phyloP scores from a whole-genome alignment of 1,139 yeast genomes.

The Fermentozyma sake region DNA sequence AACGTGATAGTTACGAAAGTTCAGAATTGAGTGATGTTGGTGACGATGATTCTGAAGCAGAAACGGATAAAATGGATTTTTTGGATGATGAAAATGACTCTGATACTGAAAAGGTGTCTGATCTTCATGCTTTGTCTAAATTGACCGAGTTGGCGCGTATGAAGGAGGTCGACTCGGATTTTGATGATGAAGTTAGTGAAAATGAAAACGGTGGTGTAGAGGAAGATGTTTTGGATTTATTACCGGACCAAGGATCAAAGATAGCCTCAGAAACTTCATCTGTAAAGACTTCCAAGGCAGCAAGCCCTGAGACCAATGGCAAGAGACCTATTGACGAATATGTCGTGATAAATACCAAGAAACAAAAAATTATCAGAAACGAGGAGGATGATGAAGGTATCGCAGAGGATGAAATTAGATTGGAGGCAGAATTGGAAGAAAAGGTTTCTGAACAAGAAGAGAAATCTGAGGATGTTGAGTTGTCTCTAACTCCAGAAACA shows the following conservation, averaged over 20 bases:
- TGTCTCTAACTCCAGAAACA: too few species aligned
- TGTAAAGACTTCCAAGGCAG: background rate
- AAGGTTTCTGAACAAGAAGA: slow-evolving; percentile 5
- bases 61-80: slow-evolving; percentile 71
- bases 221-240: background rate
- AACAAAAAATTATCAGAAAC: slow-evolving; percentile 1
- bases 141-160: slow-evolving; percentile 41
- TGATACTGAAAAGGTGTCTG: slow-evolving; percentile 26
- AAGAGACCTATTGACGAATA: slow-evolving; percentile 4
- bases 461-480: slow-evolving; percentile 10
- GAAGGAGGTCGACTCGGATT: slow-evolving; percentile 33
- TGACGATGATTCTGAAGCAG: slow-evolving; percentile 71
- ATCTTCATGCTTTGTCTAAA: slow-evolving; percentile 35
- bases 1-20: slow-evolving; percentile 34
- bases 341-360: slow-evolving; percentile 3
- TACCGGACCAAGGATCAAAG: background rate
- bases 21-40: slow-evolving; percentile 54
- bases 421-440: slow-evolving; percentile 2
- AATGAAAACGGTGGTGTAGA: slow-evolving; percentile 1
- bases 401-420: slow-evolving; percentile 10
- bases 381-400: slow-evolving; percentile 4
- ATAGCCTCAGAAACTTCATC: background rate
- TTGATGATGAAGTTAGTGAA: slow-evolving; percentile 10
- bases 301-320: too few species aligned
- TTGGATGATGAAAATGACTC: slow-evolving; percentile 33